Evolutionary conservation across 257 asterid genomes (phyloP).

Genomic region (Gentiana dahurica): DNA sequence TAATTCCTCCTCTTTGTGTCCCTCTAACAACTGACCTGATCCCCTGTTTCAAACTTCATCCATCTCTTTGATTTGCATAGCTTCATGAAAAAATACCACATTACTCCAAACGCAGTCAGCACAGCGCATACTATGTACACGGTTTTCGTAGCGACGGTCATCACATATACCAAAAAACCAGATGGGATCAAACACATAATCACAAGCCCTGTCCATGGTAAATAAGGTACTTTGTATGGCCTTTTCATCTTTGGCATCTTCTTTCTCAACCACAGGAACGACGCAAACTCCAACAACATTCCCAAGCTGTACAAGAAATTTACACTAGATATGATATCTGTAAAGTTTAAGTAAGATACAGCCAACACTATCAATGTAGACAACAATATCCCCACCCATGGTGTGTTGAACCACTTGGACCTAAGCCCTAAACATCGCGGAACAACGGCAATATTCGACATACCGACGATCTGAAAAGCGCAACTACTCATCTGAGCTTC

Average conservation of each 20-base stretch:
- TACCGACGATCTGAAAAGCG: constrained; percentile 48
- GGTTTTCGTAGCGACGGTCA: constrained; percentile 41
- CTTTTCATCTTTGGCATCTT: constrained; percentile 41
- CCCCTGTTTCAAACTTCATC: constrained; percentile 27
- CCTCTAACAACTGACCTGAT: background rate
- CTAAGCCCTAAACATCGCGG: constrained; percentile 31
- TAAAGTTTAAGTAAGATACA: constrained; percentile 47
- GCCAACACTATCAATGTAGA: constrained; percentile 44
- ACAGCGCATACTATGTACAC: constrained; percentile 41
- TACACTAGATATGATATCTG: constrained; percentile 43
- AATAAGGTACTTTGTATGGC: constrained; percentile 51
- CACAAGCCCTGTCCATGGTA: constrained; percentile 25
- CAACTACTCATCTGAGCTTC: constrained; percentile 68
- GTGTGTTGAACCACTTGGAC: constrained; percentile 60
- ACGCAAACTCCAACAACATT: constrained; percentile 61
- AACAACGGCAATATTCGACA: constrained; percentile 45
- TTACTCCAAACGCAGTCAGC: constrained; percentile 42
- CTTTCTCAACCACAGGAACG: constrained; percentile 58
- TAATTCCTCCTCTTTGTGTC: too few relatives aligned
- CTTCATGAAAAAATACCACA: constrained; percentile 55
- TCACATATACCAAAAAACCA: constrained; percentile 42
- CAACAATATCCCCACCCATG: constrained; percentile 56
- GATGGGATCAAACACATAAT: constrained; percentile 58
- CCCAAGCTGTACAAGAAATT: constrained; percentile 68
- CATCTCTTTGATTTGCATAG: constrained; percentile 39